Base-by-base conservation (phyloP, 768 basidiomycete genomes). In the Baorangia bicolor region DNA sequence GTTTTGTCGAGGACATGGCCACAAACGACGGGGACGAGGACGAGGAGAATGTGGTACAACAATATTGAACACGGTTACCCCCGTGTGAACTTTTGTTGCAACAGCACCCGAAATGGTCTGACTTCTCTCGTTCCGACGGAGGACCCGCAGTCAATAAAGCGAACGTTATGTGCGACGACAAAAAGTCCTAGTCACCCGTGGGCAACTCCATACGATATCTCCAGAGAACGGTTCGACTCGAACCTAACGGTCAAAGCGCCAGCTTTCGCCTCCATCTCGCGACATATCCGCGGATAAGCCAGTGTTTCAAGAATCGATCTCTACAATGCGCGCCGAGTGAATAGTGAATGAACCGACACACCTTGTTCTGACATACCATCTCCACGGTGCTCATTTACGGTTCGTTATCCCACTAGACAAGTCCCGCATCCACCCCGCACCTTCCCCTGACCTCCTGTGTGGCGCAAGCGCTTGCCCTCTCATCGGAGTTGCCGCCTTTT, bases 401-500 rank as follows among this genome's bases (percentile, higher is more conserved):
- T 21, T 20, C 35, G 20, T 31, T 37, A 30, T 39, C 31, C 30
- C 21, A 51, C 20, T 34, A 30, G 41, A 49, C 28, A 25, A 7
- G 31, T 13, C 23, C n/a, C n/a, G n/a, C 16, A 37, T 38, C 28
- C 13, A 16, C 27, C 45, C 45, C 21, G 14, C 30, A 31, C 44
- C 13, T 30, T 31, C 44, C n/a, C n/a, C n/a, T n/a, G n/a, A n/a
- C n/a, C n/a, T n/a, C n/a, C n/a, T n/a, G n/a, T n/a, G n/a, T n/a
- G n/a, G n/a, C n/a, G n/a, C n/a, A n/a, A n/a, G n/a, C n/a, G n/a
- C n/a, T 34, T 20, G n/a, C n/a, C 23, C 48, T 25, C 25, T 27
- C 43, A 57, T 31, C 21, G 53, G 42, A 54, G 35, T 52, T 21
- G 51, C 56, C 23, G 91, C 86, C 64, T 82, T 88, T 52, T 78